Base-by-base conservation (phyloP, 805 yeast genomes). In the Candida lessepsii region DNA sequence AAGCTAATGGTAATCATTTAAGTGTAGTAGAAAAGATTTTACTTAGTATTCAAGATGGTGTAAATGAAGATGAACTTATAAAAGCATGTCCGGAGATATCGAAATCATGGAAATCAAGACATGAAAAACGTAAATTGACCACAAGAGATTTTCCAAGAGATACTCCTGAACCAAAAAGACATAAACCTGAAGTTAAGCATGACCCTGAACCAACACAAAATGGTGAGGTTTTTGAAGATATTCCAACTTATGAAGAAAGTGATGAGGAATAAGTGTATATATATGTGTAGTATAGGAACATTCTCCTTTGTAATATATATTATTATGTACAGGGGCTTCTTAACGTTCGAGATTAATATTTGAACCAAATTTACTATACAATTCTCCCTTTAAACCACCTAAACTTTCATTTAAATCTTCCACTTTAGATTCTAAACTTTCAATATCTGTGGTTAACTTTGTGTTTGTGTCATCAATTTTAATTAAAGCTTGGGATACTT, bases 281-380 rank as follows among this genome's bases (percentile, higher is more conserved):
- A 23, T 32, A 21, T 32, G 20, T 34, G 29, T 29, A 32, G 27
- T 19, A 15, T 32, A 32, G 24, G 15, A 8, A 10, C 11, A 26
- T 6, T 7, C 18, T 24, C 27, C 31, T 28, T 16, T 29, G 33
- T 29, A 29, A 29, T 29, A 29, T 29, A 29, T 29, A 29, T 29
- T 29, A 9, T 16, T 27, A 27, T 27, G 29, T 27, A 24, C 27
- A 24, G n/a, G 9, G 9, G 17, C 5, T 14, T 9, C 14, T 41
- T 53, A 76, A 40, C 81, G 68, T 58, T 91, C 99, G 35, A 91
- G 67, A 58, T 90, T 90, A 57, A 91, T 93, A 43, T 87, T 81
- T 51, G 77, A 78, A 18, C 98, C 99, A 57, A 91, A 93, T 60
- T 86, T 88, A 13, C 86, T 87, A 55, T 91, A 93, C 41, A 91